Base-by-base conservation (phyloP, 148 eudicot species). In the Diospyros lotus region DNA sequence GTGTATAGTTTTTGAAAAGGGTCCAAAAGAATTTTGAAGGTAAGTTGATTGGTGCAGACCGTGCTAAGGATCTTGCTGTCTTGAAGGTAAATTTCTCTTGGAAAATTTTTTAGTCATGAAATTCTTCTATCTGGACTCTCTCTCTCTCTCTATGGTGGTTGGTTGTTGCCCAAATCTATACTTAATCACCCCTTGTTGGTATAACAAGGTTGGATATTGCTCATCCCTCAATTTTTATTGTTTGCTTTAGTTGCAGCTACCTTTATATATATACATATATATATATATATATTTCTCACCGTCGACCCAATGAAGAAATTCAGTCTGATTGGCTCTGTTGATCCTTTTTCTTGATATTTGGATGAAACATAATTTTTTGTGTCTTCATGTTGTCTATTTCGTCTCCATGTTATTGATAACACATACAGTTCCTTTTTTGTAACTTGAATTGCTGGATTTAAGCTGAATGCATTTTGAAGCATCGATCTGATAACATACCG, bases 21-120 rank as follows among this genome's bases (percentile, higher is more conserved):
- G 88, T 96, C 68, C 98, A 88, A 80, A 96, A 96, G 86, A 96
- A 87, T 75, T 93, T 96, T 76, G 99, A 93, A 85, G 99, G 94
- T 74, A 91, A 63, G 63, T 80, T 96, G 76, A 70, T 96, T 76
- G 99, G 99, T 83, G 98, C 98, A 72, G 98, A 96, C 84, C 98
- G 99, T 46, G 84, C 98, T 43, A 96, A 96, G 83, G 99, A 96
- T 85, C 98, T 96, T 73, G 99, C 99, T 82, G 98, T 96, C 59
- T 84, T 96, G 82, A 88, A 93, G 97, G 99, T 96, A 74, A 71
- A 53, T 51, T 53, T 68, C 62, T 71, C 72, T 53, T 72, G 41
- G 46, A 18, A n/a, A 4, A 40, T 58, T 51, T 13, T 53, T 46
- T 62, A 39, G 2, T 4, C 55, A 11, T 44, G 38, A 6, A 4